Evolutionary conservation across 371 early-diverging fungal species (phyloP).

Genomic region (Saksenaea oblongispora): DNA sequence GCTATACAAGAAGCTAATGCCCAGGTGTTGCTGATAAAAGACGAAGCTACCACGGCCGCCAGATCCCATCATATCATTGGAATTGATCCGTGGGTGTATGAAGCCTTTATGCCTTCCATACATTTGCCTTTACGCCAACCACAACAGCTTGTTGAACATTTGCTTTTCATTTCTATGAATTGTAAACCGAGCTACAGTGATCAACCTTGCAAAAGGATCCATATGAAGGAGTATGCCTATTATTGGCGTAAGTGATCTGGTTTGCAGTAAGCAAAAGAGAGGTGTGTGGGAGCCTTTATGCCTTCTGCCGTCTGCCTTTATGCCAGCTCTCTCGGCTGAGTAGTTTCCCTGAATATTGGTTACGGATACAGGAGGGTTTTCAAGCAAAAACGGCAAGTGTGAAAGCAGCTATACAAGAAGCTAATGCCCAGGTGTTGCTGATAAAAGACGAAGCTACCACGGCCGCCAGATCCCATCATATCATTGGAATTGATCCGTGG

Average conservation of each 20-base stretch:
- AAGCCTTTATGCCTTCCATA: conserved; percentile 5
- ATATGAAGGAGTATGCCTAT: not conserved
- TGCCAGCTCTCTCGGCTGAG: not conserved
- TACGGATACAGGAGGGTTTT: too few relatives aligned
- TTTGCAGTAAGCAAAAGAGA: not conserved
- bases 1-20: too few relatives aligned
- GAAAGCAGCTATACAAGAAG: too few relatives aligned
- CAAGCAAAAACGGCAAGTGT: too few relatives aligned
- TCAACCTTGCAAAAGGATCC: conserved; percentile 4
- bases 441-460: too few relatives aligned
- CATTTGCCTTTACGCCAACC: conserved; percentile 3
- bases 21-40: too few relatives aligned
- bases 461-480: too few relatives aligned
- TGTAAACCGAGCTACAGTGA: not conserved
- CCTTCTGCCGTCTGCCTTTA: conserved; percentile 9
- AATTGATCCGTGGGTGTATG: not conserved
- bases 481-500: too few relatives aligned
- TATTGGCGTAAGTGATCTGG: not conserved
- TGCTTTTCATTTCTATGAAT: conserved; percentile 2
- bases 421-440: too few relatives aligned
- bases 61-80: too few relatives aligned
- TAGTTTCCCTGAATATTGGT: too few relatives aligned
- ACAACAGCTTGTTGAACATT: conserved; percentile 4
- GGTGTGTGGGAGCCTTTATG: not conserved
- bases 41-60: too few relatives aligned